Base-by-base conservation (phyloP, 2,329 filamentous ascomycete species). In the Amylocarpus encephaloides region DNA sequence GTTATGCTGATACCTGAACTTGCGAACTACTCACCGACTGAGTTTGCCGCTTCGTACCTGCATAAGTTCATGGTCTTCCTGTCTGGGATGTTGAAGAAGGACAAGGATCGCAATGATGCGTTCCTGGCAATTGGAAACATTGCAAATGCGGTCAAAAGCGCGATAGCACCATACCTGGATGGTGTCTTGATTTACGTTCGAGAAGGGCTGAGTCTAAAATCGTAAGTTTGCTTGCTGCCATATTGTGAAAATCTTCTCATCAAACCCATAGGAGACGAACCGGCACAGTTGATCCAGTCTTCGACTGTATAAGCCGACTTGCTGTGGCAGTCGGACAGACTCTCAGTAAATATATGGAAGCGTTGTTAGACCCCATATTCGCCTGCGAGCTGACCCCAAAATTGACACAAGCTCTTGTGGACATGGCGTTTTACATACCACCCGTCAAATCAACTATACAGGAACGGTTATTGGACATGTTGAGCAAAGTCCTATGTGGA, bases 401-500 rank as follows among this genome's bases (percentile, higher is more conserved):
- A 59, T 78, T 98, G 19, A 96, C 92, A 0, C 91, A 97, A 66
- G 94, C 94, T 2, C 75, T 98, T 48, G 91, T 97, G 18, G 94
- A 98, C 64, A 96, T 98, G 88, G 93, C 93, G 26, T 95, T 97
- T 65, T 97, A 98, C 66, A 96, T 98, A 42, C 93, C 92, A 0
- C 90, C 94, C 0, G 89, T 96, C 50, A 93, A 95, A 65, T 79
- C 86, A 2, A 91, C 83, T 6, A 97, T 98, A 36, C 93, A 98
- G 65, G 92, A 96, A 63, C 85, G 93, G 60, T 73, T 98, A 19
- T 78, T 98, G 11, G 90, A 98, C 64, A 91, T 98, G 79, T 78
- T 98, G 35, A 97, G 93, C 68, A 82, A 92, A 56, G 92, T 97
- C 3, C 79, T 98, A 1, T 95, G 91, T 55, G 90, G 92, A 3